Evolutionary conservation across 352 stramenopile genomes (phyloP).

Genomic region (Globisporangium takayamanum): DNA sequence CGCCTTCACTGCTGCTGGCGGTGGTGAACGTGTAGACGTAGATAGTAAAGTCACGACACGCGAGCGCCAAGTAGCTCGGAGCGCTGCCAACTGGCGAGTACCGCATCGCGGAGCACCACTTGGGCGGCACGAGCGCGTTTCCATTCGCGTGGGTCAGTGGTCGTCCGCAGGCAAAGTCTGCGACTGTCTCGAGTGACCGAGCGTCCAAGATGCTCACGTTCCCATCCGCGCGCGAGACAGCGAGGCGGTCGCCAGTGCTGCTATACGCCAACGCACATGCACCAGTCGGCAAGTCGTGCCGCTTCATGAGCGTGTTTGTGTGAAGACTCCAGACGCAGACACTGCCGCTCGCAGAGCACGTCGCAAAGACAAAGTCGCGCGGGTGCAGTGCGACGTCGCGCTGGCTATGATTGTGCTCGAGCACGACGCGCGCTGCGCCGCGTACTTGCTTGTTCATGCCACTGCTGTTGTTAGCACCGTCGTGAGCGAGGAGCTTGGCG

Average conservation of each 20-base stretch:
- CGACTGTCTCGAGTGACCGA: slow-evolving; percentile 12
- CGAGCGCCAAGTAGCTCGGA: slow-evolving; percentile 28
- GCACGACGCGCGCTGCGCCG: slow-evolving; percentile 10
- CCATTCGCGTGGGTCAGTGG: neutral
- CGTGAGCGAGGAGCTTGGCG: slow-evolving; percentile 5
- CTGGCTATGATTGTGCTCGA: slow-evolving; percentile 23
- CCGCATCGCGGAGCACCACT: slow-evolving; percentile 46
- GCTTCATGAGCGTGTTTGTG: slow-evolving; percentile 20
- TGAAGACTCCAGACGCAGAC: slow-evolving; percentile 39
- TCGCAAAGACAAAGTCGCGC: slow-evolving; percentile 27
- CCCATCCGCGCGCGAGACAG: slow-evolving; percentile 34
- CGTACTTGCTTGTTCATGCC: neutral
- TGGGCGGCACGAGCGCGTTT: slow-evolving; percentile 16
- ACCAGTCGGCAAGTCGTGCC: slow-evolving; percentile 13
- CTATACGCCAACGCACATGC: slow-evolving; percentile 37
- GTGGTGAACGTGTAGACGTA: slow-evolving; percentile 50
- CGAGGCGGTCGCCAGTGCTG: slow-evolving; percentile 23
- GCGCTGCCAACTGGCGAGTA: slow-evolving; percentile 29
- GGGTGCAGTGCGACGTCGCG: slow-evolving; percentile 34
- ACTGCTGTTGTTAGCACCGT: neutral
- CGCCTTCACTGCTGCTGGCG: neutral
- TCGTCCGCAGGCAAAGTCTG: slow-evolving; percentile 19
- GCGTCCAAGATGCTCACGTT: slow-evolving; percentile 36
- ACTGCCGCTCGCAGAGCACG: slow-evolving; percentile 28
- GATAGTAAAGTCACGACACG: slow-evolving; percentile 64